phyloP scores from a whole-genome alignment of 2,329 filamentous ascomycete genomes.

The Trichophyton simii region DNA sequence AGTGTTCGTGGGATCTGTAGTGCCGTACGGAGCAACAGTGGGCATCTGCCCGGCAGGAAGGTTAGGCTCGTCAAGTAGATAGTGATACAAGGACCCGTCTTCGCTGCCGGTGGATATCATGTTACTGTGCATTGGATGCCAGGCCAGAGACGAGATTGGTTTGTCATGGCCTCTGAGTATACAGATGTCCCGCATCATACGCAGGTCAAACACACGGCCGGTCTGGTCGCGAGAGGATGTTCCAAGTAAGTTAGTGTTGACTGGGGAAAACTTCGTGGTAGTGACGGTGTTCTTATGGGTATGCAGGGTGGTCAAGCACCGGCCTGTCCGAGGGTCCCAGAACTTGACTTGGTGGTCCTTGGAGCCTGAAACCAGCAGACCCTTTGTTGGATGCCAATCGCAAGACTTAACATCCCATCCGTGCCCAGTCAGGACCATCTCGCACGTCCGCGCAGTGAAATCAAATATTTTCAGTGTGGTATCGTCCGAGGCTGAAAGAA shows the following conservation, averaged over 20 bases:
- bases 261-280: slow-evolving; percentile 78
- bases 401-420: slow-evolving; percentile 96
- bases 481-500: slow-evolving; percentile 91
- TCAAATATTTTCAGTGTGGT: slow-evolving; percentile 91
- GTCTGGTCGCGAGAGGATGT: slow-evolving; percentile 90
- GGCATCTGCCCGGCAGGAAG: slow-evolving; percentile 59
- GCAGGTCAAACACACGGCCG: slow-evolving; percentile 81
- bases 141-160: slow-evolving; percentile 81
- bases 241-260: slow-evolving; percentile 71
- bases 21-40: slow-evolving; percentile 73
- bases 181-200: slow-evolving; percentile 97
- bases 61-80: slow-evolving; percentile 91
- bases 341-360: slow-evolving; percentile 97
- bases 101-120: slow-evolving; percentile 81
- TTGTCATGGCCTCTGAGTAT: slow-evolving; percentile 91
- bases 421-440: slow-evolving; percentile 78
- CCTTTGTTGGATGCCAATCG: slow-evolving; percentile 95
- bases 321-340: slow-evolving; percentile 88
- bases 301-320: slow-evolving; percentile 84
- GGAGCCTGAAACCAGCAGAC: slow-evolving; percentile 84
- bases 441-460: slow-evolving; percentile 74
- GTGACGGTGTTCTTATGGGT: slow-evolving; percentile 97
- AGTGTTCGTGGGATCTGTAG: slow-evolving; percentile 62
- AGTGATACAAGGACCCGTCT: slow-evolving; percentile 83
- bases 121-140: slow-evolving; percentile 86